Conservation (phyloP, 139 green algal genomes). For the Pedinophyceae sp. region DNA sequence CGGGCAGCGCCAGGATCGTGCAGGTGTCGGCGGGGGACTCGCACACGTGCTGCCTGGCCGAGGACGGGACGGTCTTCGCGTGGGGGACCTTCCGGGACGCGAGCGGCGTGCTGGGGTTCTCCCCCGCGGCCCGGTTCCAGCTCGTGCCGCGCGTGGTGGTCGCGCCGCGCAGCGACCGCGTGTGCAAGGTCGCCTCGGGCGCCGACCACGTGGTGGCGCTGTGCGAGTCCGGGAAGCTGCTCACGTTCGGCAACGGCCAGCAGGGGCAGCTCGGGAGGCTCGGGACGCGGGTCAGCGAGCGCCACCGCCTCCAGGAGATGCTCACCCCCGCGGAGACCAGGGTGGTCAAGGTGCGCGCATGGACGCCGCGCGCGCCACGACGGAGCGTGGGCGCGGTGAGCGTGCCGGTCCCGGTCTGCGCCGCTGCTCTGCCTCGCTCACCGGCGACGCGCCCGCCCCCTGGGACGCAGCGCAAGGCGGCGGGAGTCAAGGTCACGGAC, state of each 20-base stretch:
- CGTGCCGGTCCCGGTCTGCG: not conserved
- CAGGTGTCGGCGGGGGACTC: constrained; percentile 62
- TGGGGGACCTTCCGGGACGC: constrained; percentile 70
- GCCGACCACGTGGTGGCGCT: constrained; percentile 50
- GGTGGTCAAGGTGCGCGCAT: not conserved
- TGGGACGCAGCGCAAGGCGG: constrained; percentile 9
- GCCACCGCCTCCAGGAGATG: not conserved
- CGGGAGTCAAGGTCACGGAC: constrained; percentile 16
- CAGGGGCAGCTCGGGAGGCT: constrained; percentile 71
- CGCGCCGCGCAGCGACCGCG: constrained; percentile 5
- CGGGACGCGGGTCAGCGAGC: constrained; percentile 7
- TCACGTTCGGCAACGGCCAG: constrained; percentile 62
- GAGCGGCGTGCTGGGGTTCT: constrained; percentile 54
- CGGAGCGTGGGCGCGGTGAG: not conserved
- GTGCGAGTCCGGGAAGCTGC: constrained; percentile 29
- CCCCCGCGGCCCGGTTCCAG: constrained; percentile 14
- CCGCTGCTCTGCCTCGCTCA: not conserved
- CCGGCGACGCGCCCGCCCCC: constrained; percentile 14
- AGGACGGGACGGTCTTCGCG: constrained; percentile 49
- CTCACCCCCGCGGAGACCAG: not conserved
- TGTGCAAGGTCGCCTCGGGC: constrained; percentile 39
- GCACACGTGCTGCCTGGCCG: constrained; percentile 54
- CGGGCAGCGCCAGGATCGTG: constrained; percentile 18
- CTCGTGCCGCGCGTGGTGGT: constrained; percentile 4
- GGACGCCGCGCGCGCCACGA: no score